phyloP scores from a whole-genome alignment of 2,329 filamentous ascomycete genomes.

The Rasamsonia emersonii region DNA sequence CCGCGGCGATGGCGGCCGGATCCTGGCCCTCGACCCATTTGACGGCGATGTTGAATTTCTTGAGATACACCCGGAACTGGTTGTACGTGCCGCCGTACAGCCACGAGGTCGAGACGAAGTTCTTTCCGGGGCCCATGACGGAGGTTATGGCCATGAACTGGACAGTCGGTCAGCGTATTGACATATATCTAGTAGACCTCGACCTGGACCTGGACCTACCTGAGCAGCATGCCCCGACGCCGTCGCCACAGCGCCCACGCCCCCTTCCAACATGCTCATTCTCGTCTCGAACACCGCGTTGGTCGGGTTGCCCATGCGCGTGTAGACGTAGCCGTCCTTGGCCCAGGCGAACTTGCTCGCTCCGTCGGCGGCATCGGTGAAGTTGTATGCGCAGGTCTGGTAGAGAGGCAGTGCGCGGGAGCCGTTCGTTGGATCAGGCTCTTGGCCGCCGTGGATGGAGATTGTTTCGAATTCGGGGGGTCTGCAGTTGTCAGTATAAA shows the following conservation, averaged over 20 bases:
- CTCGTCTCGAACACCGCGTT: slow-evolving; percentile 29
- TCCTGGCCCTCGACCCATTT: slow-evolving; percentile 55
- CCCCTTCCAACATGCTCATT: slow-evolving; percentile 30
- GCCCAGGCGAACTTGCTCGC: slow-evolving; percentile 20
- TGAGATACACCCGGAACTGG: slow-evolving; percentile 69
- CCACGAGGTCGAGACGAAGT: slow-evolving; percentile 76
- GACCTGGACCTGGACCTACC: no score
- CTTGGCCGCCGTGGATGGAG: slow-evolving; percentile 21
- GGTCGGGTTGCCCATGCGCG: slow-evolving; percentile 32
- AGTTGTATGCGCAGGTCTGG: slow-evolving; percentile 24
- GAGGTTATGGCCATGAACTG: slow-evolving; percentile 75
- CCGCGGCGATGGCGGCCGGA: slow-evolving; percentile 62
- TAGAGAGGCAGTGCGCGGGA: slow-evolving; percentile 20
- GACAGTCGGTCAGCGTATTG: no score
- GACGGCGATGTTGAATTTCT: slow-evolving; percentile 28
- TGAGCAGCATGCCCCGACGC: slow-evolving; percentile 69
- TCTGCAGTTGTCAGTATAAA: no score
- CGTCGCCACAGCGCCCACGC: slow-evolving; percentile 60
- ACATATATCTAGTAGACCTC: no score
- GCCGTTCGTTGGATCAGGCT: slow-evolving; percentile 24
- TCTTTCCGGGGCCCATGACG: slow-evolving; percentile 69
- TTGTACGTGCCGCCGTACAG: slow-evolving; percentile 87
- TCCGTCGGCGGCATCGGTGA: slow-evolving; percentile 31
- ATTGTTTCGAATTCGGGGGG: slow-evolving; percentile 15
- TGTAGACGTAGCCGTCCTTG: slow-evolving; percentile 31